Evolutionary conservation across 2,329 filamentous ascomycete genomes (phyloP), one percentile per base, ranked within the genome.

Genomic region (Colletotrichum costaricense): DNA sequence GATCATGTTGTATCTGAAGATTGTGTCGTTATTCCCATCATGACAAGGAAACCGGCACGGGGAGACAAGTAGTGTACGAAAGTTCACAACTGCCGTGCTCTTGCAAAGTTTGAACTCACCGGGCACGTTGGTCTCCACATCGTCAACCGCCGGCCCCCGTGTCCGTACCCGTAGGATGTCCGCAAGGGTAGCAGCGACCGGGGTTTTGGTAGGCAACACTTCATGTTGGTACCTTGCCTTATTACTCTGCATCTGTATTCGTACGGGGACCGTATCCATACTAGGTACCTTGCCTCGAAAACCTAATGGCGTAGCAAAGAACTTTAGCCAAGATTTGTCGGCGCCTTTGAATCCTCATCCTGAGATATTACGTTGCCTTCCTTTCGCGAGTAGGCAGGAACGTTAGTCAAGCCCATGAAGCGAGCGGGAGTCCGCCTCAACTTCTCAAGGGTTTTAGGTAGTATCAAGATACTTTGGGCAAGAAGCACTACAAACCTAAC

Each of bases 41-140:
- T 35, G 42, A 42, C 24, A 54, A n/a, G 59, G 46, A 24, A n/a
- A 52, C 28, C 28, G 35, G 28, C 22, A 63, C 60, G 49, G 64
- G 30, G 42, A 38, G 60, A 24, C 49, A 42, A 42, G 2, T 42
- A 42, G 16, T 42, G 38, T 33, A n/a, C 38, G 16, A 49, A 38
- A 58, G n/a, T 54, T 58, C 24, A 65, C 55, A 69, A 72, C 69
- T 72, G 69, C 69, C 69, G 65, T 63, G 52, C 35, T 59, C 26
- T n/a, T 72, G 65, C 64, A 67, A 68, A 63, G 52, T 56, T 63
- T 54, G 30, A 19, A 64, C 62, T 55, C 24, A 49, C 58, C 58
- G 69, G 69, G 65, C 69, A 54, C 38, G 16, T n/a, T 46, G 63
- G 38, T 55, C 66, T 63, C 65, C 58, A 72, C 69, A 52, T 69